These are phyloP conservation scores for Starmera caribaea DNA, from an alignment of 805 yeast genomes.

Conservation along the genomic window DNA sequence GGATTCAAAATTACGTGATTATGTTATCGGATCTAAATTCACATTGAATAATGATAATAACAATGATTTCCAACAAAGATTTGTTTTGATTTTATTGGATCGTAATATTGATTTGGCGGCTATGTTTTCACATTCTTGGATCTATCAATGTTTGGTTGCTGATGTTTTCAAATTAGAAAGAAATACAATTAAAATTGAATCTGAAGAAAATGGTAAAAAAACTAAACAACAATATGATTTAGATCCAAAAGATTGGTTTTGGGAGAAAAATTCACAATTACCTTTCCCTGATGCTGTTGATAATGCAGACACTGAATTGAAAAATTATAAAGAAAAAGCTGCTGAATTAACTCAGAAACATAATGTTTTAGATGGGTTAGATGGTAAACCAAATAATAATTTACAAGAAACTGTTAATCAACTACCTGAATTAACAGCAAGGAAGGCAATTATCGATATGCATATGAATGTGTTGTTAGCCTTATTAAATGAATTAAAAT, in stretches of 20 bases:
- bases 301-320: slow-evolving; percentile 78
- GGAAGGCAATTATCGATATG: slow-evolving; percentile 84
- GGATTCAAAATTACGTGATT: slow-evolving; percentile 77
- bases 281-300: slow-evolving; percentile 99
- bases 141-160: slow-evolving; percentile 91
- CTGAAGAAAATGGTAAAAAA: slow-evolving; percentile 26
- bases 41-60: slow-evolving; percentile 9
- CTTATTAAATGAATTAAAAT: slow-evolving; percentile 71
- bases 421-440: slow-evolving; percentile 83
- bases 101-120: slow-evolving; percentile 85
- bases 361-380: slow-evolving; percentile 42
- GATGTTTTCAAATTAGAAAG: slow-evolving; percentile 80
- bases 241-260: slow-evolving; percentile 89
- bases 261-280: slow-evolving; percentile 72
- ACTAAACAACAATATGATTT: slow-evolving; percentile 65
- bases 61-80: slow-evolving; percentile 37
- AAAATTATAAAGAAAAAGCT: slow-evolving; percentile 78
- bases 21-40: slow-evolving; percentile 55
- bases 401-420: slow-evolving; percentile 79
- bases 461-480: slow-evolving; percentile 94
- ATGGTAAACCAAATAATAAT: slow-evolving; percentile 48
- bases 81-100: slow-evolving; percentile 76
- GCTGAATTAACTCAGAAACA: slow-evolving; percentile 57
- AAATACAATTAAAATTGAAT: slow-evolving; percentile 64
- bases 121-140: slow-evolving; percentile 97